Evolutionary conservation across 2,329 filamentous ascomycete genomes (phyloP).

Genomic region (Exserohilum rostratum): DNA sequence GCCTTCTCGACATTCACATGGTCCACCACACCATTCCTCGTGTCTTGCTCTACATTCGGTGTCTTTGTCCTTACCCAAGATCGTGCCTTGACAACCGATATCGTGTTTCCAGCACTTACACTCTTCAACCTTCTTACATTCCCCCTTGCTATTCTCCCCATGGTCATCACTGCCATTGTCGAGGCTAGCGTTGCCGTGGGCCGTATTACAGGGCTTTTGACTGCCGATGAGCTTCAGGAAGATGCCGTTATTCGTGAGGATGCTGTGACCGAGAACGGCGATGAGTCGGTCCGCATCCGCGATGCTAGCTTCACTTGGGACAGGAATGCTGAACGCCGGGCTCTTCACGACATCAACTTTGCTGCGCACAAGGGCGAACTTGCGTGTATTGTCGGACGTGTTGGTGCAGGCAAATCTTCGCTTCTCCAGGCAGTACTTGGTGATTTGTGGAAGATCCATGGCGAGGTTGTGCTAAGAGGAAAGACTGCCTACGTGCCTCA

Average conservation of each 20-base stretch:
- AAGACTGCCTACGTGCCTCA: slow-evolving; percentile 90
- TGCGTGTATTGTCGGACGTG: slow-evolving; percentile 88
- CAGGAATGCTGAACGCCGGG: slow-evolving; percentile 71
- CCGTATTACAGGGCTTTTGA: slow-evolving; percentile 83
- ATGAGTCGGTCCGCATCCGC: slow-evolving; percentile 82
- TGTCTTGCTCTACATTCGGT: slow-evolving; percentile 94
- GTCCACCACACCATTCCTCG: slow-evolving; percentile 96
- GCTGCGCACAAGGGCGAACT: slow-evolving; percentile 90
- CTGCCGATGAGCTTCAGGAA: slow-evolving; percentile 84
- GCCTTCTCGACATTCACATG: slow-evolving; percentile 97
- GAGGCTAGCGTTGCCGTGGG: slow-evolving; percentile 92
- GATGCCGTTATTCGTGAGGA: slow-evolving; percentile 77
- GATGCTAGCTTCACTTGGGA: slow-evolving; percentile 96
- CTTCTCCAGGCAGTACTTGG: slow-evolving; percentile 87
- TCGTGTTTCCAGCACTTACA: slow-evolving; percentile 91
- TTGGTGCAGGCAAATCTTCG: slow-evolving; percentile 95
- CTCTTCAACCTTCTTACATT: slow-evolving; percentile 97
- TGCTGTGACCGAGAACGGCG: slow-evolving; percentile 75
- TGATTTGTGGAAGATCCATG: slow-evolving; percentile 87
- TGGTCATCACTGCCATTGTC: slow-evolving; percentile 97
- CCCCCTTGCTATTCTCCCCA: slow-evolving; percentile 89
- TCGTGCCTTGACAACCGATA: slow-evolving; percentile 84
- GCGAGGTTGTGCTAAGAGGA: slow-evolving; percentile 81
- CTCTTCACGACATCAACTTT: slow-evolving; percentile 84
- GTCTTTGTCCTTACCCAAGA: slow-evolving; percentile 89